Evolutionary conservation across 352 stramenopile species (phyloP), one percentile per base, ranked within the genome.

Genomic region (Phytopythium sindhum): DNA sequence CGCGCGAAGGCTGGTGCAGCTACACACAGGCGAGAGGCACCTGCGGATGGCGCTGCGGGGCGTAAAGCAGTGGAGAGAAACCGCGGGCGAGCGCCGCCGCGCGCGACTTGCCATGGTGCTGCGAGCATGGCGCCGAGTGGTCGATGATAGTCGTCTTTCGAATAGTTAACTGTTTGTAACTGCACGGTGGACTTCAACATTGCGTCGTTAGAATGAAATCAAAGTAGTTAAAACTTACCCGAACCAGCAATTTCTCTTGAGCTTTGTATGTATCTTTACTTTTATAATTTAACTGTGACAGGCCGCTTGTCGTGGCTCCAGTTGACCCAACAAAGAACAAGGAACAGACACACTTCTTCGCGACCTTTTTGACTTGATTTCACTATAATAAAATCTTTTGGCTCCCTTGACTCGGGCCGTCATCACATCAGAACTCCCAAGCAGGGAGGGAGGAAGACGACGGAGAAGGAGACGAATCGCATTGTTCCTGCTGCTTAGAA

Each of bases 11-110:
- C 62, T 86, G 15, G n/a, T 80, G 2, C 57, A 60, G 2, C 55
- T 77, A 33, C 76, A 85, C 41, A 59, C 59, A 7, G 61, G 54
- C 14, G 28, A 48, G 11, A 67, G 71, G 42, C 64, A 57, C 39
- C 61, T 57, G 7, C 50, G 33, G 37, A 47, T 47, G 28, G 37
- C 60, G 12, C 53, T 31, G 4, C 51, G 23, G 33, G 63, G 51
- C 44, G 10, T 81, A 2, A 31, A 44, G 12, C 42, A 29, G 7
- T 73, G 77, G 39, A 69, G 47, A 31, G 24, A 10, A 11, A 24
- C 26, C 12, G 47, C 12, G 10, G 0, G 47, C 10, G 47, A 54
- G 23, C 47, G 47, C 12, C 47, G 47, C 47, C 47, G 14, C 15
- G 23, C 47, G 26, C 47, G 47, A 5, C 47, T 54, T 7, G 23